These are phyloP conservation scores for Mycena rebaudengoi DNA, from an alignment of 768 basidiomycete species.

Conservation along the genomic window DNA sequence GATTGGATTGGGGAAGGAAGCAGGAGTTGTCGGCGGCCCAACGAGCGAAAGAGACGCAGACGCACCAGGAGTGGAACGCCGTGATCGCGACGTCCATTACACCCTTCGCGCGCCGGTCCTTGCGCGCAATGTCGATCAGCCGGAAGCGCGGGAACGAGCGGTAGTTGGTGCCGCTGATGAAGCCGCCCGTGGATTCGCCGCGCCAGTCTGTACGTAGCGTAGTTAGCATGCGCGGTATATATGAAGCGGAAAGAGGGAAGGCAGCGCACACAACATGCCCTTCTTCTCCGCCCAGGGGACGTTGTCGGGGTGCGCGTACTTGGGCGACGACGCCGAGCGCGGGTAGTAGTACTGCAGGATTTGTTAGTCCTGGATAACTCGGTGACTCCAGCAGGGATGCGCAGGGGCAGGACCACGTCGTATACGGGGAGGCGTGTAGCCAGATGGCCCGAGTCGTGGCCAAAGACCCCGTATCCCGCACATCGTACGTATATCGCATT, in stretches of 20 bases:
- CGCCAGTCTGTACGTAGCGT: constrained; percentile 20
- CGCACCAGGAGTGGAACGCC: constrained; percentile 11
- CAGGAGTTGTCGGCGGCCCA: too few relatives aligned
- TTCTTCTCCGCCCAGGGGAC: constrained; percentile 18
- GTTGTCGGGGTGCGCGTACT: constrained; percentile 21
- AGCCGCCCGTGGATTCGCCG: constrained; percentile 25
- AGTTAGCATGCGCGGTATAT: neutral
- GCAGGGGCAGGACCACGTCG: too few relatives aligned
- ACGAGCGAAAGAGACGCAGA: too few relatives aligned
- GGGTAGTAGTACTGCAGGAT: constrained; percentile 12
- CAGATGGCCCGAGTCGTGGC: too few relatives aligned
- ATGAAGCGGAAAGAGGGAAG: neutral
- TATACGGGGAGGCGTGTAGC: too few relatives aligned
- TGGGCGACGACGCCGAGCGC: neutral
- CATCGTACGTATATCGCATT: too few relatives aligned
- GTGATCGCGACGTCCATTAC: constrained; percentile 21
- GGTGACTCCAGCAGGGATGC: too few relatives aligned
- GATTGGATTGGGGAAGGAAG: too few relatives aligned
- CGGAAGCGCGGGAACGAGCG: constrained; percentile 25
- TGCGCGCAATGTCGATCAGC: constrained; percentile 24
- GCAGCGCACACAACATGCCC: constrained; percentile 9
- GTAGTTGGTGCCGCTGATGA: constrained; percentile 26
- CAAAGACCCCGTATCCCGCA: too few relatives aligned
- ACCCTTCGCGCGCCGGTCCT: neutral
- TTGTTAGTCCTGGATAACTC: neutral